Conservation (phyloP, 2,329 filamentous ascomycete genomes). For the Paracamarosporium sp. region DNA sequence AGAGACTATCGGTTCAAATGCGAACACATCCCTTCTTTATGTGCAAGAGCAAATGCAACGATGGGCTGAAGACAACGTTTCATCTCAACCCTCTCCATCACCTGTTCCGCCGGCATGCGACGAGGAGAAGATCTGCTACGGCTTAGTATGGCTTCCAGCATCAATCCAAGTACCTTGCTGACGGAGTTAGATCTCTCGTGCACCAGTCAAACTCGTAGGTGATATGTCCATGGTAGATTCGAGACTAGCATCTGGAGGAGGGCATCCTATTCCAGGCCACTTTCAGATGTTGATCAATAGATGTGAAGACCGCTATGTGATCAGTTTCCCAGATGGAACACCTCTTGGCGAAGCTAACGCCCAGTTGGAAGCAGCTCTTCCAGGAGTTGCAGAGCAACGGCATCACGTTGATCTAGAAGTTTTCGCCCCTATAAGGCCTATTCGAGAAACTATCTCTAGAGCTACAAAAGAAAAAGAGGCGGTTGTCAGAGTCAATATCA, state of each 20-base stretch:
- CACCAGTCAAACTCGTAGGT: conserved; percentile 27
- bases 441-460: conserved; percentile 29
- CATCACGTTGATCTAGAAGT: conserved; percentile 28
- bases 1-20: not conserved
- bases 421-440: conserved; percentile 22
- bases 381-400: conserved; percentile 19
- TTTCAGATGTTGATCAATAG: conserved; percentile 18
- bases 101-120: not conserved
- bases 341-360: conserved; percentile 26
- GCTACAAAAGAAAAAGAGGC: conserved; percentile 32
- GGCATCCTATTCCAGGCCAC: conserved; percentile 22
- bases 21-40: conserved; percentile 4
- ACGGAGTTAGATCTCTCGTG: conserved; percentile 21
- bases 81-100: not conserved
- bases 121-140: conserved; percentile 27
- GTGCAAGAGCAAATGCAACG: conserved; percentile 24
- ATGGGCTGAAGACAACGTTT: conserved; percentile 16
- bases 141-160: conserved; percentile 21
- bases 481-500: conserved; percentile 32
- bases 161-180: not conserved
- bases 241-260: conserved; percentile 9
- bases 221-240: conserved; percentile 30
- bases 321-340: conserved; percentile 21
- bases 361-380: conserved; percentile 26
- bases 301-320: conserved; percentile 16